phyloP scores from a whole-genome alignment of 2,329 filamentous ascomycete genomes.

The Didymella glomerata region DNA sequence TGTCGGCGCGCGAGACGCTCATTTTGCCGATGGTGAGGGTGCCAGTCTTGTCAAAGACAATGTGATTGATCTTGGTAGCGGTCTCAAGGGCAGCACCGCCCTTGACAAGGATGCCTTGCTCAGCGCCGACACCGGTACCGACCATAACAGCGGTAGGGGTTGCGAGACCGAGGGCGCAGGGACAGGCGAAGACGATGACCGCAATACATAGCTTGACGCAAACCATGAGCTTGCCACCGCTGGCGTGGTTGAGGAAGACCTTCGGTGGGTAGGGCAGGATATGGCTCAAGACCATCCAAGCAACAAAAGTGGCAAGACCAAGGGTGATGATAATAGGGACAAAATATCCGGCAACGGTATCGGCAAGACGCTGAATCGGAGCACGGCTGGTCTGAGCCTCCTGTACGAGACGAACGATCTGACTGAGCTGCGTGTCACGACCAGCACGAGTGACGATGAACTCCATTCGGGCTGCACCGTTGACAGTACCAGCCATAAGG shows the following conservation, averaged over 20 bases:
- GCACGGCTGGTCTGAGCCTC: conserved; percentile 94
- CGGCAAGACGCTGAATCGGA: conserved; percentile 92
- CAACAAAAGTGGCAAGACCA: conserved; percentile 82
- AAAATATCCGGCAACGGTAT: conserved; percentile 91
- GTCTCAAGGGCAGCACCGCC: conserved; percentile 91
- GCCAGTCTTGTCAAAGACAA: conserved; percentile 95
- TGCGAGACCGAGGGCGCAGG: conserved; percentile 92
- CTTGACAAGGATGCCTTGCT: conserved; percentile 97
- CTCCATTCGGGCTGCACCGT: conserved; percentile 89
- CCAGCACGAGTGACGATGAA: conserved; percentile 92
- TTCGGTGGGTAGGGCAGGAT: conserved; percentile 82
- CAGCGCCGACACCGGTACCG: conserved; percentile 93
- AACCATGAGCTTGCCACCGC: conserved; percentile 93
- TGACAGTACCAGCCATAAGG: conserved; percentile 94
- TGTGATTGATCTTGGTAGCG: conserved; percentile 86
- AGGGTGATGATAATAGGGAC: conserved; percentile 88
- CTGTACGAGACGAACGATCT: conserved; percentile 98
- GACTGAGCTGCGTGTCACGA: conserved; percentile 93
- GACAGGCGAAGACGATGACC: conserved; percentile 97
- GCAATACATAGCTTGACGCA: conserved; percentile 98
- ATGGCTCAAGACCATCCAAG: conserved; percentile 96
- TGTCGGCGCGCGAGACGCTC: conserved; percentile 78
- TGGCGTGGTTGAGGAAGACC: conserved; percentile 81
- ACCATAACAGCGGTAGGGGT: conserved; percentile 99
- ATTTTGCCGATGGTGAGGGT: conserved; percentile 95